Evolutionary conservation across 176 grass and related monocot species (phyloP).

Genomic region (Zea mays): Zm-B73-REFERENCE-NAM-5.0 NC_050100.1:55390501-55391000

Average conservation of each 20-base stretch:
- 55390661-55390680: neutral
- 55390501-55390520: neutral
- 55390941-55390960: no score
- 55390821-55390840: no score
- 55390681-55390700: neutral
- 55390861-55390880: no score
- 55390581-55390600: neutral
- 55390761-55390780: neutral
- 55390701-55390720: neutral
- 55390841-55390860: no score
- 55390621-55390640: neutral
- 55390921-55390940: no score
- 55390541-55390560: neutral
- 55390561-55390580: neutral
- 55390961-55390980: no score
- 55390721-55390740: no score
- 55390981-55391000: no score
- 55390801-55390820: neutral
- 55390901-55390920: no score
- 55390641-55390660: neutral
- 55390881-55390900: no score
- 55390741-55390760: neutral
- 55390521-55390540: constrained; percentile 27
- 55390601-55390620: neutral
- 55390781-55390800: constrained; percentile 25